Evolutionary conservation across 192 early-diverging fungal species (phyloP).

Genomic region (Kappamyces sp.): DNA sequence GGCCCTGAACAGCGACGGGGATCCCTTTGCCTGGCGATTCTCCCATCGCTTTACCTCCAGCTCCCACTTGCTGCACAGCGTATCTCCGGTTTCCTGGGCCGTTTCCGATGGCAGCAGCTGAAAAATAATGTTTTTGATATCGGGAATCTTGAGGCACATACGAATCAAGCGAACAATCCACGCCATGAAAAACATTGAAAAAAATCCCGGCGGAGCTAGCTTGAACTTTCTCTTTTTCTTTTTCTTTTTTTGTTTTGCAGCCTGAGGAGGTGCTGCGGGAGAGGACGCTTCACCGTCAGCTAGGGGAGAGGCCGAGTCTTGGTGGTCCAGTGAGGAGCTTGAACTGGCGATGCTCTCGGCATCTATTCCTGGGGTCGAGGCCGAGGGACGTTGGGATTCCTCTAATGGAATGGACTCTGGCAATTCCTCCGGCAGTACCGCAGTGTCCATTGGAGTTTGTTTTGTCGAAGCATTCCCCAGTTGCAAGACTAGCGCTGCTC

Average conservation of each 20-base stretch:
- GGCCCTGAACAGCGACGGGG: conserved; percentile 50
- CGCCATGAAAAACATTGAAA: conserved; percentile 55
- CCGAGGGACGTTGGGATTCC: no score
- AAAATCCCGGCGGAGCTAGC: conserved; percentile 35
- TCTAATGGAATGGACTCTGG: no score
- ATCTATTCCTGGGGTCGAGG: no score
- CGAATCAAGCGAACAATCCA: conserved; percentile 56
- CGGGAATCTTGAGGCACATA: conserved; percentile 9
- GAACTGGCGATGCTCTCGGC: no score
- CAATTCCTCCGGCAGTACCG: no score
- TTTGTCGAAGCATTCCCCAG: no score
- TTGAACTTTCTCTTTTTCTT: conserved; percentile 26
- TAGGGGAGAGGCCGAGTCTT: no score
- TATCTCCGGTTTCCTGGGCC: conserved; percentile 49
- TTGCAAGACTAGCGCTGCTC: no score
- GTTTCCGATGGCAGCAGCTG: conserved; percentile 48
- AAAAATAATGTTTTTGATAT: conserved; percentile 45
- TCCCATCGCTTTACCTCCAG: conserved; percentile 36
- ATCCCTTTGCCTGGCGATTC: conserved; percentile 26
- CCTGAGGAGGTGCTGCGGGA: no score
- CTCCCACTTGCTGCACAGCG: conserved; percentile 44
- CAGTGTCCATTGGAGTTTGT: no score
- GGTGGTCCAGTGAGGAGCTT: no score
- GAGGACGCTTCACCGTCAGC: no score
- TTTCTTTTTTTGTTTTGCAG: conserved; percentile 11